Evolutionary conservation across 129 eudicot genomes (phyloP).

Genomic region (Kitagawia praeruptora): DNA sequence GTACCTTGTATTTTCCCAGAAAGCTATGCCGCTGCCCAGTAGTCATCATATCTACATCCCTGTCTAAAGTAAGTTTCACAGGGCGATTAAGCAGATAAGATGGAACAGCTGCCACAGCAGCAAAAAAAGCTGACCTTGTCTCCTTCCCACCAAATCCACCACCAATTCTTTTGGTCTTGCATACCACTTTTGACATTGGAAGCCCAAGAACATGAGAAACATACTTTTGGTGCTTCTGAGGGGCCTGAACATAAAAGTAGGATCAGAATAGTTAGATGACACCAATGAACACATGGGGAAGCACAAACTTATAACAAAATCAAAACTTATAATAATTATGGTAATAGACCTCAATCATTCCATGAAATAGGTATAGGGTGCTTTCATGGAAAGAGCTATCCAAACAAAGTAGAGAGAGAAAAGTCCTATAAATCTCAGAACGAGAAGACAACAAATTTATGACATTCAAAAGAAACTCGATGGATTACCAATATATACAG

Average conservation of each 20-base stretch:
- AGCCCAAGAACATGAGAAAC: conserved; percentile 90
- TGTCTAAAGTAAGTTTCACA: conserved; percentile 74
- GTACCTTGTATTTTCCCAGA: conserved; percentile 95
- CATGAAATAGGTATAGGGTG: background rate
- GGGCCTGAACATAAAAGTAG: conserved; percentile 52
- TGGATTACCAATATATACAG: background rate
- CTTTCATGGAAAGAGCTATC: background rate
- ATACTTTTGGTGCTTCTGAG: conserved; percentile 91
- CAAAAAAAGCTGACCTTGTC: conserved; percentile 72
- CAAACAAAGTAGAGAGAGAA: background rate
- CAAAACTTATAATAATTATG: background rate
- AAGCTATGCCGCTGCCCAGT: conserved; percentile 98
- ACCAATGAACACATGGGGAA: background rate
- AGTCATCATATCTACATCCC: conserved; percentile 88
- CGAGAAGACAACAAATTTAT: background rate
- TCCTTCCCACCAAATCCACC: conserved; percentile 99
- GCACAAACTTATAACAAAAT: background rate
- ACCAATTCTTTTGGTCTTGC: conserved; percentile 93
- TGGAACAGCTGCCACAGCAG: conserved; percentile 83
- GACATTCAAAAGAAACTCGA: background rate
- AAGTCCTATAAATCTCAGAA: background rate
- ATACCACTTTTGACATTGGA: conserved; percentile 97
- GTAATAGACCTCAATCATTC: background rate
- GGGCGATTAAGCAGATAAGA: conserved; percentile 78
- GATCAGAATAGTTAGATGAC: background rate